Base-by-base conservation (phyloP, 768 basidiomycete genomes). In the Xerocomus brunneocitrinus region DNA sequence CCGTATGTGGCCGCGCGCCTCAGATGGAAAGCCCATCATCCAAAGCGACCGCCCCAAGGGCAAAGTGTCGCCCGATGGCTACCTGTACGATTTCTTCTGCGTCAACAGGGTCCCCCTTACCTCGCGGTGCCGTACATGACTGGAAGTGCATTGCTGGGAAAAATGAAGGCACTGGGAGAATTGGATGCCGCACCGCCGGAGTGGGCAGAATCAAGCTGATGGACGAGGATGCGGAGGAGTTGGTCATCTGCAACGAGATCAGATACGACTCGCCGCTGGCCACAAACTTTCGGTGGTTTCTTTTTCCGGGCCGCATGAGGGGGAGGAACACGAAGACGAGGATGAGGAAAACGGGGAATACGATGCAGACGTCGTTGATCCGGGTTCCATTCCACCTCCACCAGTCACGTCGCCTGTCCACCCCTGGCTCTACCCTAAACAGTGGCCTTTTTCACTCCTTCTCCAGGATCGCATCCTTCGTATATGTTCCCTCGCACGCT, bases 401-500 rank as follows among this genome's bases (percentile, higher is more conserved):
- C 35, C 63, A 2, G 8, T 55, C 35, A 54, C 61, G 1, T 65
- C 63, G 2, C 64, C 62, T 3, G 76, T 75, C 53, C 58, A 71
- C 50, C 59, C 62, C 0, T 58, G 61, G 7, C 65, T 69, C 38
- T 76, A 79, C 47, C 74, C 76, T 7, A 51, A 62, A 16, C 72
- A 71, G 16, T 76, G 76, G 74, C 74, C 77, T 4, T 30, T 53
- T 7, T 60, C 70, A 32, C 4, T 58, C 16, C 39, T 48, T 14
- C 69, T 76, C 25, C 69, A 74, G 53, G 62, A 72, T 4, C 65
- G 64, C 4, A 59, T 76, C 30, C 73, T 0, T 51, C 65, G 6
- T 52, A 71, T 34, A 59, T 73, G 4, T 67, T 76, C n/a, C 78
- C 78, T 0, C 54, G 71, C 58, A 74, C 59, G 19, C 64, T 79